These are phyloP conservation scores for Sisymbrium altissimum DNA, from an alignment of 345 rosid genomes.

Conservation along the genomic window DNA sequence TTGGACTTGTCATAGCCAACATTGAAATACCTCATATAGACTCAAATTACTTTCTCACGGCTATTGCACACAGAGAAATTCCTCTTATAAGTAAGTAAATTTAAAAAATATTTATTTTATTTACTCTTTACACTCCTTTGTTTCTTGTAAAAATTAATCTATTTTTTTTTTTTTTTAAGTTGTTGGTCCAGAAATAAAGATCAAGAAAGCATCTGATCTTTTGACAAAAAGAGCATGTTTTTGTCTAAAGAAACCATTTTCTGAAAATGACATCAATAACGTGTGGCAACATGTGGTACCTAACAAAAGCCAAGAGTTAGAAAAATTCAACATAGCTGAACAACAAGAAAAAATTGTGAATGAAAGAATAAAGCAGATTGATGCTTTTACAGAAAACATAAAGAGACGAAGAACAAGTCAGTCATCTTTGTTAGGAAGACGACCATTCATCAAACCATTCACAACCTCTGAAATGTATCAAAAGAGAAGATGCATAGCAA, in stretches of 20 bases:
- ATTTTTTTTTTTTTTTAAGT: slow-evolving; percentile 25
- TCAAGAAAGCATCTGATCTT: neutral
- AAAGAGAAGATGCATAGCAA: neutral
- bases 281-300: slow-evolving; percentile 43
- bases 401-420: neutral
- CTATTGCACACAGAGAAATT: slow-evolving; percentile 10
- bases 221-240: slow-evolving; percentile 36
- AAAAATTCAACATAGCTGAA: neutral
- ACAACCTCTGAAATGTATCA: neutral
- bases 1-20: slow-evolving; percentile 47
- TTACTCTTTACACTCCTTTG: neutral
- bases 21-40: slow-evolving; percentile 31
- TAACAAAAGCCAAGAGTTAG: neutral
- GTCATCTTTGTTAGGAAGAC: neutral
- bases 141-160: neutral
- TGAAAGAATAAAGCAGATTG: neutral
- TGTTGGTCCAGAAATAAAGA: slow-evolving; percentile 25
- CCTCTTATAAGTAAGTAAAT: slow-evolving; percentile 37
- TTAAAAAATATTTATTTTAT: neutral
- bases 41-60: neutral
- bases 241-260: slow-evolving; percentile 32
- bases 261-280: slow-evolving; percentile 36
- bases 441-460: neutral
- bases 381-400: neutral
- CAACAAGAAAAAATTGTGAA: neutral